phyloP scores from a whole-genome alignment of 192 early-diverging fungal genomes.

The Coemansia sp. region DNA sequence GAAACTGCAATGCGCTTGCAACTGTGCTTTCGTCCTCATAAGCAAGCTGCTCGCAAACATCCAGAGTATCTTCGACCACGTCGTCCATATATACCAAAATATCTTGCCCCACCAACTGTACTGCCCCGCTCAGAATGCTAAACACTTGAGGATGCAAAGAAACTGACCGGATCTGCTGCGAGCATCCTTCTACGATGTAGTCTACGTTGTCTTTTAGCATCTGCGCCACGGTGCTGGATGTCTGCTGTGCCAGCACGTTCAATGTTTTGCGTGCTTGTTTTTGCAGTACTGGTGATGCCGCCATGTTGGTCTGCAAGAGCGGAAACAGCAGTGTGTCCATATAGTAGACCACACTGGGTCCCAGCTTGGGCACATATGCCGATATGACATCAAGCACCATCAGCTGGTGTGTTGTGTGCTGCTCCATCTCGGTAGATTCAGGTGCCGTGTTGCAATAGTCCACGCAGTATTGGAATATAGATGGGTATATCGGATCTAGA shows the following conservation, averaged over 20 bases:
- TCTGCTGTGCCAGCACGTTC: conserved; percentile 14
- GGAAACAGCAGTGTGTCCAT: conserved; percentile 45
- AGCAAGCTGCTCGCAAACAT: conserved; percentile 30
- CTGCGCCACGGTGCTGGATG: conserved; percentile 5
- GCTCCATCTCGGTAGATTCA: background rate
- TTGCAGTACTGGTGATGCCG: conserved; percentile 13
- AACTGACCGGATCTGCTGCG: conserved; percentile 34
- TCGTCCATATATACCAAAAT: conserved; percentile 46
- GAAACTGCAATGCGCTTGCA: conserved; percentile 20
- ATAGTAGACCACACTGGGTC: conserved; percentile 23
- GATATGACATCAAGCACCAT: conserved; percentile 31
- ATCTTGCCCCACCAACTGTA: conserved; percentile 20
- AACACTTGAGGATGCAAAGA: conserved; percentile 31
- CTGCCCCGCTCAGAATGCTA: conserved; percentile 23
- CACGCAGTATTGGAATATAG: conserved; percentile 29
- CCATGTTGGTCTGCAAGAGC: conserved; percentile 21
- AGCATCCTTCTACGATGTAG: conserved; percentile 47
- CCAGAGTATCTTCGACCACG: conserved; percentile 45
- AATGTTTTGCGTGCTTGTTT: conserved; percentile 20
- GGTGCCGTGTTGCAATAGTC: conserved; percentile 7
- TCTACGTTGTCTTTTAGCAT: conserved; percentile 40
- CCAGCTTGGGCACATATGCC: conserved; percentile 13
- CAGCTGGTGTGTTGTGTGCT: background rate
- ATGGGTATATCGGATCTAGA: conserved; percentile 5
- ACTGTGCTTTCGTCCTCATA: conserved; percentile 11